Evolutionary conservation across 2,329 filamentous ascomycete species (phyloP), one percentile per base, ranked within the genome.

Genomic region (Colletotrichum tropicale): DNA sequence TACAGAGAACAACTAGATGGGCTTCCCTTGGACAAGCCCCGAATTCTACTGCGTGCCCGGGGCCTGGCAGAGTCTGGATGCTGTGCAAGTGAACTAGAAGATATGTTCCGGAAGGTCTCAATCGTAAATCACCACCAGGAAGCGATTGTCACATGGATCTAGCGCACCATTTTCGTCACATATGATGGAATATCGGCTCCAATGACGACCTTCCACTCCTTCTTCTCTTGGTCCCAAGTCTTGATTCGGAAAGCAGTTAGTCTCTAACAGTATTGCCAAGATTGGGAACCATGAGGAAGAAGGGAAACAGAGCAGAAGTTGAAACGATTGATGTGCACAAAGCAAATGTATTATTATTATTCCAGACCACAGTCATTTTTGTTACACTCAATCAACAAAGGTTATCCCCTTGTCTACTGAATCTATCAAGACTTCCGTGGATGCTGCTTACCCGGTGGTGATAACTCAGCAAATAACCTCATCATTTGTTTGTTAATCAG

Each of bases 371-470:
- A 7, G 9, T n/a, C 18, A 48, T 13, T 3, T 6, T 48, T 10
- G 4, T 21, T 12, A 0, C n/a, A 48, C 43, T 48, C 9, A 21
- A 48, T 48, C 43, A 48, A 21, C 9, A 21, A 48, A 48, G 18
- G 18, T 3, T 7, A 12, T n/a, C 0, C 0, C 10, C 9, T n/a
- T 48, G 43, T 48, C 16, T 18, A n/a, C 5, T 21, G 3, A 12
- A 9, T 48, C 9, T n/a, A 48, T 5, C 38, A 48, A 12, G 18
- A 21, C 2, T n/a, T n/a, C n/a, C n/a, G n/a, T n/a, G n/a, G n/a
- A n/a, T 48, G 38, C 38, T 48, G 18, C 9, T 48, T 48, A 12
- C 18, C 9, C 18, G 3, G 3, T 12, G 43, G 18, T 13, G 6
- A 21, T n/a, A 48, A 12, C 18, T n/a, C 18, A 7, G 18, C 10